Base-by-base conservation (phyloP, 176 grass and related monocot species). In the Pontederia paniculata region DNA sequence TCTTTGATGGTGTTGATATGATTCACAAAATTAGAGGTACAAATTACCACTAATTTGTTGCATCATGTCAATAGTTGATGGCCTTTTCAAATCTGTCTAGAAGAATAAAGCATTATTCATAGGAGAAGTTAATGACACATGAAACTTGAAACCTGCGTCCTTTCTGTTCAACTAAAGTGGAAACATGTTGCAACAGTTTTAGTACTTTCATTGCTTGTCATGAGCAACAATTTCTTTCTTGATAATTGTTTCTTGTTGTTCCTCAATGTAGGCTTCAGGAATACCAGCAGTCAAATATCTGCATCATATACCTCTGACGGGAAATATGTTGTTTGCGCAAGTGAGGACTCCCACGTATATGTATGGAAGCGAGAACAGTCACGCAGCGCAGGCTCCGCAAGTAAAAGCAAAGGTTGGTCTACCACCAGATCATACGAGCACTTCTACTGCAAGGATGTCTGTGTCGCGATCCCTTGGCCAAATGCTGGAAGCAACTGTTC, bases 271-370 rank as follows among this genome's bases (percentile, higher is more conserved):
- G 89, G 91, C 21, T 97, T 97, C 74, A 84, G 75, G 80, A 97
- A 97, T 78, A 97, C 86, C 23, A 89, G 77, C 80, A 97, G 91
- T 67, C 91, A 97, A 74, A 89, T 97, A 70, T 82, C 86, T 0
- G 86, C 91, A 10, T 79, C 86, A 17, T 97, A 87, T 63, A 81
- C 74, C 37, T 63, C 63, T 19, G 82, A 97, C 42, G 91, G 86
- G 18, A 73, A 65, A n/a, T 81, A 97, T 50, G 86, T 97, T 0
- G 70, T 97, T 0, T 80, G 78, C 8, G 80, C 91, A 21, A 90
- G 86, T 55, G 91, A 97, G 82, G 91, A 97, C 74, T 97, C 91
- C 2, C 69, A 89, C 56, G 91, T 97, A 8, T 97, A 97, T 55
- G 70, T 96, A 10, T 89, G 90, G 90, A 78, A 80, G 67, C 78